Evolutionary conservation across 2,329 filamentous ascomycete species (phyloP), one percentile per base, ranked within the genome.

Genomic region (Lachnellula arida): DNA sequence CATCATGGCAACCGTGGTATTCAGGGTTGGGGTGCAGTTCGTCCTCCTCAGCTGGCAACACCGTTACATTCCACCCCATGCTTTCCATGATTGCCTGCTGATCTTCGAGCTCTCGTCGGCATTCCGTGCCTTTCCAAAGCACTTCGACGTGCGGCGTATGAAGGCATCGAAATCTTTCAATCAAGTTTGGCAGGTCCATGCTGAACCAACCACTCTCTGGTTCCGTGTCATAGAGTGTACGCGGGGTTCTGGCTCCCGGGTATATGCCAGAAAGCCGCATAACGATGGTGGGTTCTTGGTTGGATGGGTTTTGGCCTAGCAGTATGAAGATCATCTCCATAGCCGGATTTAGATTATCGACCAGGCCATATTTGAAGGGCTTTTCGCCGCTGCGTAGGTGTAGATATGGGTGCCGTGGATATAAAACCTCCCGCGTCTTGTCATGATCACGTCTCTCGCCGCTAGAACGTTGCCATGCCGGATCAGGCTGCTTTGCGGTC

Each of bases 81-180:
- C 40, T 46, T 46, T 54, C 48, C 19, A 55, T 22, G n/a, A 55
- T 55, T 32, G 56, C 42, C 17, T 52, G 50, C 39, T 52, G 50
- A 44, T 52, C 50, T 52, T 52, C 50, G 15, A 52, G 40, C 50
- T 52, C 50, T 37, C 34, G 22, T 46, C 50, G 23, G 8, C 25
- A 28, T 28, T 48, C 35, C 7, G 44, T 23, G 14, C 46, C 52
- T 49, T 49, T 54, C 52, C 52, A 54, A 37, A 54, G 52, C 19
- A 54, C 46, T n/a, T 54, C 46, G 4, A 54, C 52, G 34, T 48
- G 34, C 19, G 14, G 46, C 23, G 44, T 34, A 37, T 54, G 28
- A 43, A 54, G 46, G 35, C 19, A 49, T 23, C 46, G 44, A n/a
- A 15, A 54, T 43, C 43, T 54, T 22, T 54, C 44, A 2, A 54